Evolutionary conservation across 345 rosid genomes (phyloP).

Genomic region (Hibiscus tridactylites): DNA sequence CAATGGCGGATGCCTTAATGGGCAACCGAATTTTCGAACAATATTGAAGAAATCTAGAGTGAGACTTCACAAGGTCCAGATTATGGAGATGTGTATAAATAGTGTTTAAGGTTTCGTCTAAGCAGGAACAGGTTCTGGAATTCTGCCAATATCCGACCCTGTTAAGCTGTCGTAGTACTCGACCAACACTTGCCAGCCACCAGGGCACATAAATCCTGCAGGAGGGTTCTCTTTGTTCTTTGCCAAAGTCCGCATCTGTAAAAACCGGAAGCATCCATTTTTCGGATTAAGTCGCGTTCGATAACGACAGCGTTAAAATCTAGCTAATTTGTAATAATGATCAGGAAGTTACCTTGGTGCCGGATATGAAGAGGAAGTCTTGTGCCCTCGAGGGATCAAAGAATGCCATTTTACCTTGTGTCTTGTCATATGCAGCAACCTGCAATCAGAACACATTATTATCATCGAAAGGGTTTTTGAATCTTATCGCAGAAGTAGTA

Average conservation of each 20-base stretch:
- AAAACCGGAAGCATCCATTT: slow-evolving; percentile 6
- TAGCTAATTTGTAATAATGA: not conserved
- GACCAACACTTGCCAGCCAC: slow-evolving; percentile 59
- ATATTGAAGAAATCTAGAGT: slow-evolving; percentile 17
- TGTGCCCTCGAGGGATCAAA: slow-evolving; percentile 85
- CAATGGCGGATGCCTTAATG: slow-evolving; percentile 2
- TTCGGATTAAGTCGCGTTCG: not conserved
- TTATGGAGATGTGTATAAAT: slow-evolving; percentile 11
- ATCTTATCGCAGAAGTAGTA: not conserved
- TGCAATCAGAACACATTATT: slow-evolving; percentile 16
- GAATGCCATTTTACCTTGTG: slow-evolving; percentile 97
- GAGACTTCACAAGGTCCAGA: slow-evolving; percentile 9
- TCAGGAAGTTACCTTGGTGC: slow-evolving; percentile 64
- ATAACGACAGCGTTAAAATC: not conserved
- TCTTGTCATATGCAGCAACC: slow-evolving; percentile 96
- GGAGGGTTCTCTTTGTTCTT: slow-evolving; percentile 93
- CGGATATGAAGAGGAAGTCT: slow-evolving; percentile 90
- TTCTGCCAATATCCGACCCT: slow-evolving; percentile 39
- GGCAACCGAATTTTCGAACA: slow-evolving; percentile 17
- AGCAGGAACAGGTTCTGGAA: slow-evolving; percentile 53
- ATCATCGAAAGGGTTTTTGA: not conserved
- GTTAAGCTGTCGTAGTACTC: slow-evolving; percentile 41
- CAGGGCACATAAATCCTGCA: slow-evolving; percentile 95
- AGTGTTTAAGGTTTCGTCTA: slow-evolving; percentile 18
- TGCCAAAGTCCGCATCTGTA: slow-evolving; percentile 86